phyloP scores from a whole-genome alignment of 495 filamentous ascomycete genomes.

The Neurospora hispaniola region DNA sequence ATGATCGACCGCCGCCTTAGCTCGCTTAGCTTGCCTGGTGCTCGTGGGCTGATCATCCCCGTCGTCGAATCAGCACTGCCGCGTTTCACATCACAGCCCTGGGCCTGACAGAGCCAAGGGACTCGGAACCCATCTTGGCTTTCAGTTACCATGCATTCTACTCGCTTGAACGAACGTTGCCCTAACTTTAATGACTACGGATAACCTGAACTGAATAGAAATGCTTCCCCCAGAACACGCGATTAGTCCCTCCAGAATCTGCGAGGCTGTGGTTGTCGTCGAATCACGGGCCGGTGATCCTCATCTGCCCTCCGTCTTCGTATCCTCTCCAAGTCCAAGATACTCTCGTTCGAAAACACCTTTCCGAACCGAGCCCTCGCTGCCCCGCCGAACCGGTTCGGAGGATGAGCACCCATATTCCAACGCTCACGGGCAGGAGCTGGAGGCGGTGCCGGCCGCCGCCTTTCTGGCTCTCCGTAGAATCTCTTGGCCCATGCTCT shows the following conservation, averaged over 20 bases:
- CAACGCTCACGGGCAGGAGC: neutral
- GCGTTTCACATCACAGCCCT: neutral
- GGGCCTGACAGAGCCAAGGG: neutral
- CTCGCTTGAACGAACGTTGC: neutral
- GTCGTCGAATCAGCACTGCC: neutral
- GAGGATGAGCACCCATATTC: neutral
- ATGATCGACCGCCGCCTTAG: neutral
- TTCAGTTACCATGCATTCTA: neutral
- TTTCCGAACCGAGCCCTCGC: neutral
- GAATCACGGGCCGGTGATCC: neutral
- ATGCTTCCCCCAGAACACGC: neutral
- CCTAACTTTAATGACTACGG: neutral
- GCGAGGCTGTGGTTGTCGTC: neutral
- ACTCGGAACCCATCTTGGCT: neutral
- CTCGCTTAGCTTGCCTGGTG: neutral
- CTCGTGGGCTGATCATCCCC: neutral
- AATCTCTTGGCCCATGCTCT: neutral
- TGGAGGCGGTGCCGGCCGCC: neutral
- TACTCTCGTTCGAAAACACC: neutral
- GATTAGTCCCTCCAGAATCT: neutral
- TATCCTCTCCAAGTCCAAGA: neutral
- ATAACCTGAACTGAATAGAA: neutral
- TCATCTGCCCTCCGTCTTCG: neutral
- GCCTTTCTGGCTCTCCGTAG: neutral
- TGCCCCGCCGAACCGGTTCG: neutral